Percentiles rank a stretch among this genome's conserved stretches.
Conservation (phyloP, 495 filamentous ascomycete species). For the Aspergillus sclerotioniger region DNA sequence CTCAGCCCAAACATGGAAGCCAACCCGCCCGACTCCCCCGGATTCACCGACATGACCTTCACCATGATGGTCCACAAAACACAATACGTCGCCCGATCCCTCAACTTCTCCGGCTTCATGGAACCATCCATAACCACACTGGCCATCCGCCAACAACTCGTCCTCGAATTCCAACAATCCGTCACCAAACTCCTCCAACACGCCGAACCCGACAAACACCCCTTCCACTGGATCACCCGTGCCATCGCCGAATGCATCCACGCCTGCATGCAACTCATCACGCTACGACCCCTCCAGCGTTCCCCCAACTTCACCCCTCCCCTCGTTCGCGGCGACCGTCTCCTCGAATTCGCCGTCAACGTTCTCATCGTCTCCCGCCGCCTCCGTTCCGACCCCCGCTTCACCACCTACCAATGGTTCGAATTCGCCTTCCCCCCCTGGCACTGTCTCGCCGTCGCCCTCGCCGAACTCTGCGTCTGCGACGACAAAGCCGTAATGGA, state of each 20-base stretch:
- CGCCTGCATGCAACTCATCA: constrained; percentile 33
- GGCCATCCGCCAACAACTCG: constrained; percentile 28
- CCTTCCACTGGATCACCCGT: constrained; percentile 31
- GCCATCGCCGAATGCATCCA: constrained; percentile 22
- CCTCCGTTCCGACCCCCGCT: constrained; percentile 23
- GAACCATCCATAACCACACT: constrained; percentile 25
- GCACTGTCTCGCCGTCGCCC: constrained; percentile 46
- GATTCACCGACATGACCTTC: constrained; percentile 37
- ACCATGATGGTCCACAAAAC: constrained; percentile 26
- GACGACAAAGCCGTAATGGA: constrained; percentile 60
- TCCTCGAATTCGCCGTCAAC: constrained; percentile 32
- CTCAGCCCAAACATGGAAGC: constrained; percentile 29
- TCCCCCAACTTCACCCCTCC: constrained; percentile 28
- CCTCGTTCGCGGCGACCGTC: constrained; percentile 21
- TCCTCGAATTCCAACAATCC: constrained; percentile 28
- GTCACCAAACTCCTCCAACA: constrained; percentile 23
- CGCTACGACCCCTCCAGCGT: constrained; percentile 31
- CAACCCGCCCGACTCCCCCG: constrained; percentile 17
- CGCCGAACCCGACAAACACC: constrained; percentile 21
- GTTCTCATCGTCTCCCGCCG: constrained; percentile 27
- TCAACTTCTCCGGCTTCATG: constrained; percentile 31
- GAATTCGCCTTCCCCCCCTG: constrained; percentile 43
- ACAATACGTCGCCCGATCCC: constrained; percentile 23
- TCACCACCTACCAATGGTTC: constrained; percentile 39
- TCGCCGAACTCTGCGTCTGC: constrained; percentile 71